Conservation (phyloP, 202 grass and related monocot genomes). For the Schoenoplectus tabernaemontani region DNA sequence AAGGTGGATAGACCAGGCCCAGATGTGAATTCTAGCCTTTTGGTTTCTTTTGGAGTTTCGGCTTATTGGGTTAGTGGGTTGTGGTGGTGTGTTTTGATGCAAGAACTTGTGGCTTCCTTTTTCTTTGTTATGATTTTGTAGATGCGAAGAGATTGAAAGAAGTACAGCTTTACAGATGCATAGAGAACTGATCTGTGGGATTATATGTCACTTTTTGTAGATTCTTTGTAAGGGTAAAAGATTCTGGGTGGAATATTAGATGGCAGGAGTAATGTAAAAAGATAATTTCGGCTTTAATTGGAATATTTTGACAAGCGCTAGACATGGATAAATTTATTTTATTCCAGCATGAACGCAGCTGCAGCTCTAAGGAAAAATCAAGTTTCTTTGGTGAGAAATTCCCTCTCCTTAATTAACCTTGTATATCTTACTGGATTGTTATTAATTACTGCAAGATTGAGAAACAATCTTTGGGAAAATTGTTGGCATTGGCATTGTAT, state of each 20-base stretch:
- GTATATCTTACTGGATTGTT: background rate
- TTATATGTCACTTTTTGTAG: slow-evolving; percentile 8
- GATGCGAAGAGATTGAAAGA: background rate
- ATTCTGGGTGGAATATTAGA: background rate
- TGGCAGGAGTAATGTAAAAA: background rate
- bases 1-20: slow-evolving; percentile 22
- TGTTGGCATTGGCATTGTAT: too few relatives aligned
- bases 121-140: slow-evolving; percentile 36
- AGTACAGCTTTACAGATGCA: slow-evolving; percentile 11
- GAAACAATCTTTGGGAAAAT: too few relatives aligned
- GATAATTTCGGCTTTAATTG: background rate
- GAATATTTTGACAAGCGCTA: background rate
- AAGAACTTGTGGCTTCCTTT: slow-evolving; percentile 8
- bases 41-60: slow-evolving; percentile 15
- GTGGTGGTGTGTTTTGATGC: slow-evolving; percentile 29
- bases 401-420: background rate
- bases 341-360: too few relatives aligned
- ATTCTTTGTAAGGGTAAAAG: background rate
- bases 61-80: background rate
- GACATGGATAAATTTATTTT: background rate
- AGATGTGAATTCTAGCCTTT: slow-evolving; percentile 40
- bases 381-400: background rate
- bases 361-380: background rate
- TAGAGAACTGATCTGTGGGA: background rate
- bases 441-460: background rate